Base-by-base conservation (phyloP, 352 stramenopile species). In the Plasmopara halstedii region DNA sequence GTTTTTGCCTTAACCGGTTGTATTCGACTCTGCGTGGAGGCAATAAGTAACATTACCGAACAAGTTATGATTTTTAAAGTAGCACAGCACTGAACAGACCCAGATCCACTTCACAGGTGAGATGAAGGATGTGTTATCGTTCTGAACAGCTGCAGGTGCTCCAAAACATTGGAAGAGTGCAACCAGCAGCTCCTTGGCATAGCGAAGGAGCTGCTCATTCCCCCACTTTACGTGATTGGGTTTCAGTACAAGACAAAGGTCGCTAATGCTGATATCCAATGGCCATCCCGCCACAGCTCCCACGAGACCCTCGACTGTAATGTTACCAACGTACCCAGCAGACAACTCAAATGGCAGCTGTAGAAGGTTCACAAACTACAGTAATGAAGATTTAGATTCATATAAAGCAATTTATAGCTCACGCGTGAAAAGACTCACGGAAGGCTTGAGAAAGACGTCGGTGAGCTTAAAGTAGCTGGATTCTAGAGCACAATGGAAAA, bases 131-230 rank as follows among this genome's bases (percentile, higher is more conserved):
- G 56, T 27, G 18, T 31, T 70, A 26, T 40, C 50, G 38, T 61
- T 66, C 20, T 64, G 74, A 21, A 46, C 62, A 19, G 39, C 44
- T 18, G 48, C 48, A n/a, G 56, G 48, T 8, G 53, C 61, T 20
- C 62, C 53, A 4, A 85, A 40, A 31, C 60, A 68, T 55, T 90
- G 79, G 32, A 65, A 59, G 6, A 87, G 58, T 18, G 75, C 63
- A 17, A 88, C 44, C 15, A 82, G 18, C 1, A 86, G 55, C 22
- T 90, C 75, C 31, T 80, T 83, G 7, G 75, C 60, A 36, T 85
- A 84, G n/a, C 78, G 75, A 13, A 84, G 56, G 27, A 71, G 53
- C n/a, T 86, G 53, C 23, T 86, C 79, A 33, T 86, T 78, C 32
- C 71, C 58, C 75, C 75, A 87, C 37, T 81, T 60, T 6, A 83